Evolutionary conservation across 768 basidiomycete species (phyloP).

Genomic region (Pisolithus marmoratus): DNA sequence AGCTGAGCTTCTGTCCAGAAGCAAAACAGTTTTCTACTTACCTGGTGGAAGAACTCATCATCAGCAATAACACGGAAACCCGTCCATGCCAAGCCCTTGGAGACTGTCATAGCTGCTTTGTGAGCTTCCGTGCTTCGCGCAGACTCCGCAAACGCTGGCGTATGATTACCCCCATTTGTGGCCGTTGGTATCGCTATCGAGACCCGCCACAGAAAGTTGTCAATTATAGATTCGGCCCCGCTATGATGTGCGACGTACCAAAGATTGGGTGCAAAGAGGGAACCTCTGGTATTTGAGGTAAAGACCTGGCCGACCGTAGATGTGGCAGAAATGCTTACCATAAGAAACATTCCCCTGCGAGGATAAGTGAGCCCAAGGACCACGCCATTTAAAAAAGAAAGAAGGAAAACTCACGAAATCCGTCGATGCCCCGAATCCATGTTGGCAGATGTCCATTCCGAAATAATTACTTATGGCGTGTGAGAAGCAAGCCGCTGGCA

Average conservation of each 20-base stretch:
- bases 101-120: slow-evolving; percentile 46
- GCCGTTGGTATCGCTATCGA: slow-evolving; percentile 63
- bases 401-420: slow-evolving; percentile 58
- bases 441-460: slow-evolving; percentile 32
- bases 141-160: slow-evolving; percentile 56
- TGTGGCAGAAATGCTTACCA: slow-evolving; percentile 35
- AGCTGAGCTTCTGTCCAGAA: background rate
- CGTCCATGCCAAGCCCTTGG: slow-evolving; percentile 58
- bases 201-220: slow-evolving; percentile 5
- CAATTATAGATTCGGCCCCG: slow-evolving; percentile 15
- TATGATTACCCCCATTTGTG: slow-evolving; percentile 71
- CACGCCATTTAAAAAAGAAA: background rate
- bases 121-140: slow-evolving; percentile 61
- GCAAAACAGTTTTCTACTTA: slow-evolving; percentile 17
- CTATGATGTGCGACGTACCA: slow-evolving; percentile 33
- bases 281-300: slow-evolving; percentile 36
- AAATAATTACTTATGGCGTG: slow-evolving; percentile 41
- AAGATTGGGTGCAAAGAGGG: slow-evolving; percentile 62
- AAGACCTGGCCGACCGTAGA: slow-evolving; percentile 7
- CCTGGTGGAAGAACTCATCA: slow-evolving; percentile 50
- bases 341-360: slow-evolving; percentile 69
- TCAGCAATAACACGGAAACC: slow-evolving; percentile 58
- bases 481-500: slow-evolving; percentile 48
- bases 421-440: slow-evolving; percentile 54
- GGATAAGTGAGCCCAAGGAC: slow-evolving; percentile 7